Evolutionary conservation across 2,329 filamentous ascomycete genomes (phyloP).

Genomic region (Pseudopithomyces chartarum): DNA sequence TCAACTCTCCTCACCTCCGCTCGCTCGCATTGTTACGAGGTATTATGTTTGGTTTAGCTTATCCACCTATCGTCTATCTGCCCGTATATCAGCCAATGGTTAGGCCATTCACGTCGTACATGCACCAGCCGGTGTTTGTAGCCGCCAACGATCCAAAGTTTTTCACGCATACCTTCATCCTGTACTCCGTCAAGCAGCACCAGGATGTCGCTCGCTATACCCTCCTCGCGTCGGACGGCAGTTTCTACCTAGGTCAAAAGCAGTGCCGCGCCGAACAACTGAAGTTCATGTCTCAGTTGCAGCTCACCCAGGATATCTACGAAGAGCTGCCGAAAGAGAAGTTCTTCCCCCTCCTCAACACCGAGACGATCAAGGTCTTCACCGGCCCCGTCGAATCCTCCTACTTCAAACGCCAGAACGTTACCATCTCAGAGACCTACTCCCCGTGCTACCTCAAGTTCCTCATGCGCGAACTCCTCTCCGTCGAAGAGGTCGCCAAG

Average conservation of each 20-base stretch:
- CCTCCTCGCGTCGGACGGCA: neutral
- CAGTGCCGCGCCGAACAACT: neutral
- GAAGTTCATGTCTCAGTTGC: neutral
- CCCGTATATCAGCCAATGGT: too few relatives aligned
- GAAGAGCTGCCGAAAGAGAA: neutral
- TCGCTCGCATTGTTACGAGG: too few relatives aligned
- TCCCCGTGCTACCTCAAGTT: neutral
- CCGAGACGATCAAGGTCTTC: neutral
- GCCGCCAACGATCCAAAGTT: too few relatives aligned
- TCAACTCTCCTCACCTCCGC: too few relatives aligned
- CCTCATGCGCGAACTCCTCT: neutral
- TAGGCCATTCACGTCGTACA: too few relatives aligned
- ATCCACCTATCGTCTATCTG: too few relatives aligned
- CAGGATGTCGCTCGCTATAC: neutral
- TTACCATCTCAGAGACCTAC: neutral
- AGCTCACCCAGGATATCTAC: neutral
- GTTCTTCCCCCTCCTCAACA: neutral
- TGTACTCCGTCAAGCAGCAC: too few relatives aligned
- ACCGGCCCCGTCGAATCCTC: neutral
- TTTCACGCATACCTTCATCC: too few relatives aligned
- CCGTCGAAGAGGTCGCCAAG: neutral
- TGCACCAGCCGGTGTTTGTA: too few relatives aligned
- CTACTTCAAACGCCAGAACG: constrained; percentile 5
- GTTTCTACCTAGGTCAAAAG: neutral
- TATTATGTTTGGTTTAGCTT: too few relatives aligned